Base-by-base conservation (phyloP, 2,329 filamentous ascomycete genomes). In the Exophiala sideris region DNA sequence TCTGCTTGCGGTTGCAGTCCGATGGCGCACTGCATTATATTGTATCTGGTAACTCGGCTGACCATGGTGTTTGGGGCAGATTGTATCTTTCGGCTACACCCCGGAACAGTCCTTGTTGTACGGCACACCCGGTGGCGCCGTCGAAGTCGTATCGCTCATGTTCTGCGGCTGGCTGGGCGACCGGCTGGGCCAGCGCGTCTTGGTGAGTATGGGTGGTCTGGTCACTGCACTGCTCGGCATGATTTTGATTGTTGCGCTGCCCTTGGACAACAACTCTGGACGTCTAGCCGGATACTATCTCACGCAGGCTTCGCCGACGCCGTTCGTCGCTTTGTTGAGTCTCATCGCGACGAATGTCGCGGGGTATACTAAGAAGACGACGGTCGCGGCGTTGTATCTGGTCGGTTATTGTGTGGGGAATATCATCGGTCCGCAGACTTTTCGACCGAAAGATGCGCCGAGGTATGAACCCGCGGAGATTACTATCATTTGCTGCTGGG, bases 221-320 rank as follows among this genome's bases (percentile, higher is more conserved):
- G 45, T 29, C 1, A 16, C 59, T 2, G 62, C 57, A 8, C 36
- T 64, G 6, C 48, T 64, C 10, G 62, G 62, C 14, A 62, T 64
- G 38, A 62, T 64, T 24, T 50, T 64, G 12, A 63, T 64, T 34
- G 79, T 85, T 8, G 81, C 80, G 2, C 71, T 88, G 3, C 82
- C 83, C 0, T 65, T 81, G 3, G 66, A 70, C n/a, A 81, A 81
- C 61, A 80, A 79, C 56, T 74, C 71, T 1, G 85, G 84, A 9
- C 75, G 81, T 0, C 72, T 87, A 9, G 76, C 83, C 1, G 84
- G 83, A 0, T 88, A 85, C 66, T 88, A 87, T 68, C 70, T 88
- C 47, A 85, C 81, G 0, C 78, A 81, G 63, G 78, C 82, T 1
- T 76, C 74, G 9, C 77, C 84, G 0, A 83, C 82, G 1, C 75